Evolutionary conservation across 306 rosid species (phyloP).

Genomic region (Purshia tridentata): DNA sequence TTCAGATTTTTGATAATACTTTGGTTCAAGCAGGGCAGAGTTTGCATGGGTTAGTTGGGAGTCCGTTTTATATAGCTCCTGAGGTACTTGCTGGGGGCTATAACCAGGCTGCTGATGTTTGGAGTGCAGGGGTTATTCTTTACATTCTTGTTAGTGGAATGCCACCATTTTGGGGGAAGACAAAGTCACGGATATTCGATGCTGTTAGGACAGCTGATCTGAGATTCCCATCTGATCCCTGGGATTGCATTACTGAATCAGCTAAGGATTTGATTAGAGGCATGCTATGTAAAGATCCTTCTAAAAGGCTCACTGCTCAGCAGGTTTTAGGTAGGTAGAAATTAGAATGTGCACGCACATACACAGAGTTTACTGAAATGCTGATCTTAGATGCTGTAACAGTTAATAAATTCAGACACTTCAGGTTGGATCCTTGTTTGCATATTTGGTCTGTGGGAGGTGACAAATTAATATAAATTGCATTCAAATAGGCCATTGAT

Average conservation of each 20-base stretch:
- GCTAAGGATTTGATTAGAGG: constrained; percentile 68
- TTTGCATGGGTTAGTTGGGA: constrained; percentile 85
- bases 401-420: not conserved
- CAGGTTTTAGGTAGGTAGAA: constrained; percentile 65
- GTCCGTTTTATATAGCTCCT: constrained; percentile 91
- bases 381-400: constrained; percentile 1
- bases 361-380: not conserved
- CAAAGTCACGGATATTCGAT: constrained; percentile 74
- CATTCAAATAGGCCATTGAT: not conserved
- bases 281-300: constrained; percentile 71
- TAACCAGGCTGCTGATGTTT: constrained; percentile 85
- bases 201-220: constrained; percentile 68
- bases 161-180: constrained; percentile 95
- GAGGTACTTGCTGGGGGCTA: constrained; percentile 84
- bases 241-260: constrained; percentile 65
- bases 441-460: not conserved
- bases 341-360: not conserved
- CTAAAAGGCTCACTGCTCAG: constrained; percentile 69
- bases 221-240: constrained; percentile 65
- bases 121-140: constrained; percentile 88
- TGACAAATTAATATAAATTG: not conserved
- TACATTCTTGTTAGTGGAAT: constrained; percentile 78
- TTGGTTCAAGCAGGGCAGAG: constrained; percentile 64
- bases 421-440: not conserved
- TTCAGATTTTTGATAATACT: constrained; percentile 29